Evolutionary conservation across 805 yeast species (phyloP), one percentile per base, ranked within the genome.

Genomic region (Ascoidea rubescens): DNA sequence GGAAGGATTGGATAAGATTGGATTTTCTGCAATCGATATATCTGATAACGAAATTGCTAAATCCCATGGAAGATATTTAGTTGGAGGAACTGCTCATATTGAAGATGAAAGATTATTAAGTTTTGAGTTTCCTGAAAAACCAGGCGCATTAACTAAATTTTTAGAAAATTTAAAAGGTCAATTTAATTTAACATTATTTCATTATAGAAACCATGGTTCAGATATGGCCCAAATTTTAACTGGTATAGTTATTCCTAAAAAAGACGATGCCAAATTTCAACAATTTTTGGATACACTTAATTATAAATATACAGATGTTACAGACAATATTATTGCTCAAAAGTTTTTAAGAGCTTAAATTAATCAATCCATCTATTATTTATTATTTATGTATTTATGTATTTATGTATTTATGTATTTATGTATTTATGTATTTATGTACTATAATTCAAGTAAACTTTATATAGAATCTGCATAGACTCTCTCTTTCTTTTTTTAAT

Each of bases 51-150:
- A 90, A 64, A 76, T 93, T 72, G 99, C 99, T 47, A 93, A 93
- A 68, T 78, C 89, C 44, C 99, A 93, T 63, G 97, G 97, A 45
- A 78, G 99, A 65, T 95, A 93, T 65, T 72, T 93, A 57, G 96
- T 93, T 30, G 99, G 99, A 54, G 99, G 99, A 54, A 81, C 84
- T 55, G 79, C 90, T 0, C 67, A 73, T 28, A 79, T 86, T 17
- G 74, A 78, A 32, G 75, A 87, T 57, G 99, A 93, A 67, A 80
- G 83, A 60, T 68, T 93, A 43, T 78, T 81, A 59, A 76, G 84
- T 49, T 93, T 93, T 61, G 96, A 89, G 67, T 95, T 93, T 73
- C 99, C 99, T 12, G 99, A 93, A 64, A 82, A 93, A 62, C 98
- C 99, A 1, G 96, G 96, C 49, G 97, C 99, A 1, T 73, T 93